Base-by-base conservation (phyloP, 2,329 filamentous ascomycete species). In the Alternaria brassicicola region DNA sequence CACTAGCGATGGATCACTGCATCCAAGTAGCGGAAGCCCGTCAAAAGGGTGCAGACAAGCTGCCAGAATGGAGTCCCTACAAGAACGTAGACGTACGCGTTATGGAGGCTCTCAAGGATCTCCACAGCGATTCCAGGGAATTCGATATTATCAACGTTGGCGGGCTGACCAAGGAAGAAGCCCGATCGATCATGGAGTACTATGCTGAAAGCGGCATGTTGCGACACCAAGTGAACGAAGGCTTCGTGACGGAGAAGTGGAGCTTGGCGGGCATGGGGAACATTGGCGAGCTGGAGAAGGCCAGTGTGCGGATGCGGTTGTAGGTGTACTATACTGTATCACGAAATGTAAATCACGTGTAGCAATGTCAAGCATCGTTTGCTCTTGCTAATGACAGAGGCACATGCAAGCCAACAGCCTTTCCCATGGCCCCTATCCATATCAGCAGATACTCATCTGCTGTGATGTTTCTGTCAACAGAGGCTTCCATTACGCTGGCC, bases 401-500 rank as follows among this genome's bases (percentile, higher is more conserved):
- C 62, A 96, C 81, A 83, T 87, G 88, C 64, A 98, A 82, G 56
- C 92, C 91, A 38, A 97, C 89, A 66, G 87, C 89, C 50, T 86
- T 86, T 58, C 93, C 94, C 42, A 96, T 86, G 57, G 96, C 80
- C n/a, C 93, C 93, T 62, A 97, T 83, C 93, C 94, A 98, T 54
- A 92, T 80, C 79, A 92, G 85, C 71, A 98, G 83, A 80, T 98
- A 98, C 68, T 88, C 83, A 69, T 88, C 75, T 6, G 81, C 76
- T 17, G 68, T 78, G 42, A 81, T 64, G n/a, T 70, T 62, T 55
- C 66, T 52, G 49, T 66, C 68, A 13, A 76, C 70, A 78, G 74
- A 83, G 81, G 73, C 82, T 66, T 82, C 82, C 85, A 98, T 90
- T 51, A 91, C 90, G 64, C 94, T 89, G 55, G 90, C 90, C 8